A percentile compares a stretch with the other conserved stretches of the same genome.
Conservation (phyloP, 2,329 filamentous ascomycete genomes). For the Trichophyton schoenleinii region DNA sequence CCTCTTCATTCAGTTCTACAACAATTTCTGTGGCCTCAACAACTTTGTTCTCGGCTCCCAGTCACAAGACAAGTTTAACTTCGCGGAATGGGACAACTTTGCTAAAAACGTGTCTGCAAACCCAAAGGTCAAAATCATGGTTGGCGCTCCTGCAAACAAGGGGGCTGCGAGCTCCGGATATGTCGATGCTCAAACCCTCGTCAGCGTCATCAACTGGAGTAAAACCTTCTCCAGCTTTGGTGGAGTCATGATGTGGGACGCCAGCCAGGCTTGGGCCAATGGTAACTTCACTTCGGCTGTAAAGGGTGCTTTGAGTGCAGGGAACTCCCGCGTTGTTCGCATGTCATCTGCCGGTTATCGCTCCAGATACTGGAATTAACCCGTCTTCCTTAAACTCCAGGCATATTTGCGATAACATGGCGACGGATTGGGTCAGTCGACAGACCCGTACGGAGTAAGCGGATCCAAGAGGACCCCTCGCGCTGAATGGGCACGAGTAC, state of each 20-base stretch:
- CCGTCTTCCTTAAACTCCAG: background rate
- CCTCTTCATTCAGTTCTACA: constrained; percentile 55
- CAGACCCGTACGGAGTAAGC: no score
- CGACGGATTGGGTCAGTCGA: background rate
- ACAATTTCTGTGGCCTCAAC: constrained; percentile 52
- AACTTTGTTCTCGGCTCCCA: constrained; percentile 36
- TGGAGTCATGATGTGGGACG: constrained; percentile 59
- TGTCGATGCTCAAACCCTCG: constrained; percentile 35
- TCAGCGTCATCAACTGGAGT: constrained; percentile 41
- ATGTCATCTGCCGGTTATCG: background rate
- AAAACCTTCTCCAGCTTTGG: constrained; percentile 49
- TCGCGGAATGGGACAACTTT: constrained; percentile 54
- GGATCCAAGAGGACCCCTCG: no score
- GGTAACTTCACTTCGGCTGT: constrained; percentile 42
- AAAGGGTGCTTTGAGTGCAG: constrained; percentile 21
- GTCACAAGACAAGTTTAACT: constrained; percentile 47
- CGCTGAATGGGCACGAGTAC: background rate
- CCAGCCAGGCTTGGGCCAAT: constrained; percentile 49
- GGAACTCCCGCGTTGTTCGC: background rate
- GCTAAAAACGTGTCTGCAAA: constrained; percentile 47
- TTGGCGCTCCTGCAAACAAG: constrained; percentile 48
- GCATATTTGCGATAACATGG: background rate
- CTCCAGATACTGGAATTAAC: background rate
- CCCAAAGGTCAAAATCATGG: constrained; percentile 46
- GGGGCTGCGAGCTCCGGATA: constrained; percentile 47